Conservation (phyloP, 768 basidiomycete genomes). For the Phaffia australis region DNA sequence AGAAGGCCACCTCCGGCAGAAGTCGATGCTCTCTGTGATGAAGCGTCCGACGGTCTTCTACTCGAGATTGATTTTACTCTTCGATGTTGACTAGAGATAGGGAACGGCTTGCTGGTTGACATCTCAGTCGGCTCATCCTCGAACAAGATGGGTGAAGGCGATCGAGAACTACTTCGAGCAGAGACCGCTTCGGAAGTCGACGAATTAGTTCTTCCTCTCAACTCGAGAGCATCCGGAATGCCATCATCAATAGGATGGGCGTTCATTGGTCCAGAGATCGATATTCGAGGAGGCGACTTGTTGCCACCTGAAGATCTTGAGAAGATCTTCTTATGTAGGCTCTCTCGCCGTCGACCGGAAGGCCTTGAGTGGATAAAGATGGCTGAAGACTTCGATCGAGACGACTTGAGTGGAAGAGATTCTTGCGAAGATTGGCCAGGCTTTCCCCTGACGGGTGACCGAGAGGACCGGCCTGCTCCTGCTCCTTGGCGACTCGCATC, state of each 20-base stretch:
- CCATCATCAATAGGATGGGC: neutral
- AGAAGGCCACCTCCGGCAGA: neutral
- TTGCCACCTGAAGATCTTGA: neutral
- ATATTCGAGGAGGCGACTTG: no score
- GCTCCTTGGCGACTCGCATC: neutral
- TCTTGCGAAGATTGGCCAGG: neutral
- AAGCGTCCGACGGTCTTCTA: constrained; percentile 2
- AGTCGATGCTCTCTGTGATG: no score
- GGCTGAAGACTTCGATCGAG: constrained; percentile 9
- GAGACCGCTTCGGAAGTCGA: neutral
- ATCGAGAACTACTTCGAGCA: neutral
- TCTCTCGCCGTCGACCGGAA: constrained; percentile 15
- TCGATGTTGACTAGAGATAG: neutral
- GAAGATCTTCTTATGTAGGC: constrained; percentile 12
- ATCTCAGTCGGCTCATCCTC: constrained; percentile 4
- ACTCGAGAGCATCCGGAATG: neutral
- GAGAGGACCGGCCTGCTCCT: neutral
- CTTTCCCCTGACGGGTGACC: neutral
- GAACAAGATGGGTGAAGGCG: constrained; percentile 10
- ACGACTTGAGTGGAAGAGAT: neutral
- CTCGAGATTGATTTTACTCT: neutral
- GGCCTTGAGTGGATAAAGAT: constrained; percentile 22
- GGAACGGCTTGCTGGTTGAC: constrained; percentile 2
- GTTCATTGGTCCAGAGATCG: no score
- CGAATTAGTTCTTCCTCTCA: neutral